Evolutionary conservation across 495 filamentous ascomycete species (phyloP), one percentile per base, ranked within the genome.

Genomic region (Friedmanniomyces simplex): DNA sequence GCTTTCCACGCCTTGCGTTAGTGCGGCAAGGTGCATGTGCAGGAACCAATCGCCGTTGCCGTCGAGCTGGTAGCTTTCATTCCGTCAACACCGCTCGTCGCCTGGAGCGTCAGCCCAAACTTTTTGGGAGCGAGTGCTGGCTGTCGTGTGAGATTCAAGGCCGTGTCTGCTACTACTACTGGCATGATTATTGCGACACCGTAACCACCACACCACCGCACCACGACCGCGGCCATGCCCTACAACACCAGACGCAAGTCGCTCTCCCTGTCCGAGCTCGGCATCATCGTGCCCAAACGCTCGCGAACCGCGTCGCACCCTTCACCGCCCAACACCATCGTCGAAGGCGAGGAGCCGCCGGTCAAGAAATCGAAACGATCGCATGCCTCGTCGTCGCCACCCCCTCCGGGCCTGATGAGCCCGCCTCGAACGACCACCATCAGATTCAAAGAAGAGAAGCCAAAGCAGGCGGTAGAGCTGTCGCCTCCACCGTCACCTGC

Each of bases 221-320:
- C 28, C 49, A 42, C 37, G 13, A 54, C 51, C 16, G 21, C 52
- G 5, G 46, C 52, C 52, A 95, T 95, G 89, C 89, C 89, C 61
- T 96, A 96, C 80, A 96, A 98, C 72, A 98, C 93, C 60, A 86
- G 93, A 73, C 85, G 93, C 72, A 98, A 97, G 76, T 95, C 90
- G 68, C 73, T 98, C 66, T 98, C 93, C 30, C 77, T 98, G 62
- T 87, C 89, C 21, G 91, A 89, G 57, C 80, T 97, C 62, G 93
- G 93, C 68, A 95, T 97, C 60, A 88, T 91, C 65, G 74, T 98
- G 48, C 93, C 90, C 49, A 84, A 85, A 67, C 80, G 83, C 57
- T 82, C 84, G 55, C 81, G 89, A 71, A 59, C 69, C 25, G 46
- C 59, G 24, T 50, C 75, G 57, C 74, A 77, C 67, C 82, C 83